phyloP scores from a whole-genome alignment of 441 rosid species.

The Populus hybrid region DNA sequence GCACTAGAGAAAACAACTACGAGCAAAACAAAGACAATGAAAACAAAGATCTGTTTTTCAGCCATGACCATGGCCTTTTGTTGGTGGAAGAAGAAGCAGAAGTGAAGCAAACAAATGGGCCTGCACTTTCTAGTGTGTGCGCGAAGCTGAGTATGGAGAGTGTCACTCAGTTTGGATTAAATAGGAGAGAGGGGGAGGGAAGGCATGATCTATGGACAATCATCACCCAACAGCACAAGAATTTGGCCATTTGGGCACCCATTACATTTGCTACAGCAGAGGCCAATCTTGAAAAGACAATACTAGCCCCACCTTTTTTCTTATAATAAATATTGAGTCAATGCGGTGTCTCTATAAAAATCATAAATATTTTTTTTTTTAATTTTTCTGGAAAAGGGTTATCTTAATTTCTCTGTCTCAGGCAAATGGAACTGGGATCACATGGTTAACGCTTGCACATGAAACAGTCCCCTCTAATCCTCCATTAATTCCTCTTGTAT shows the following conservation, averaged over 20 bases:
- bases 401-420: conserved; percentile 3
- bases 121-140: conserved; percentile 22
- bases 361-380: background rate
- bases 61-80: conserved; percentile 33
- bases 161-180: too few species aligned
- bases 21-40: conserved; percentile 22
- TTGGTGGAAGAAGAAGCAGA: background rate
- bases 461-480: conserved; percentile 37
- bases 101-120: background rate
- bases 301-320: background rate
- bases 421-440: conserved; percentile 20
- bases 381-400: background rate
- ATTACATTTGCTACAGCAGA: background rate
- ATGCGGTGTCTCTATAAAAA: too few species aligned
- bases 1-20: conserved; percentile 8
- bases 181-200: too few species aligned
- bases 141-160: too few species aligned
- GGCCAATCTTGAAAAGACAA: background rate
- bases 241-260: too few species aligned
- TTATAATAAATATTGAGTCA: background rate
- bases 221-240: background rate
- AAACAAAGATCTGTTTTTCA: conserved; percentile 29
- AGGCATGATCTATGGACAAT: background rate
- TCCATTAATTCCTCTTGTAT: conserved; percentile 42
- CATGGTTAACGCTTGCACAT: conserved; percentile 30